Base-by-base conservation (phyloP, 805 yeast genomes). In the Tetrapisispora phaffii region DNA sequence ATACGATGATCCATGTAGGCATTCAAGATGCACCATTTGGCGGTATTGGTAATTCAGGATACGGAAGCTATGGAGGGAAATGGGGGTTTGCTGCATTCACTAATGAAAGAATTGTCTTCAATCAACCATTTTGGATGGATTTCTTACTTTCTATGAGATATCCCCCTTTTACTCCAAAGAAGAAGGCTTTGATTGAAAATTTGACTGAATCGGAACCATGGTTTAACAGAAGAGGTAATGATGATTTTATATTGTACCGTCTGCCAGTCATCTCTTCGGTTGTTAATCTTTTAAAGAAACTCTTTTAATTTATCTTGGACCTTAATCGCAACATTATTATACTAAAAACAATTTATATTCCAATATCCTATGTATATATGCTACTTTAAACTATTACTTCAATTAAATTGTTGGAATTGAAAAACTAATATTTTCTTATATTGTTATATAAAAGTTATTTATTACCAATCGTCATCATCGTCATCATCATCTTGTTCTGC, bases 21-120 rank as follows among this genome's bases (percentile, higher is more conserved):
- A 71, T 83, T 44, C 47, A 71, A 7, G 71, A 72, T 41, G 76
- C 85, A 3, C 97, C 97, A 23, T 90, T 89, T 65, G 97, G 97
- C 28, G 97, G 97, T 22, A 67, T 89, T 45, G 96, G 97, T 15
- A 60, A 60, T 15, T 85, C 96, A 0, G 97, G 97, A 1, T 68
- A 70, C 46, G 97, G 97, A 10, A 66, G 73, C 29, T 88, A 87
- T 65, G 96, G 88, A 58, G 96, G 96, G 2, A 66, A 64, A 49
- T 71, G 66, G 59, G 81, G 88, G 7, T 73, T 79, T 50, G 76
- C 78, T 39, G 70, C 83, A n/a, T 89, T 89, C 58, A 75, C 87
- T 2, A 94, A 85, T 61, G 76, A 76, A 58, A 74, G 95, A 55
- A 75, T 88, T 0, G 69, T 80, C 2, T 59, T 85, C 51, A 74